Conservation (phyloP, 2,329 filamentous ascomycete genomes). For the Fusarium euwallaceae region DNA sequence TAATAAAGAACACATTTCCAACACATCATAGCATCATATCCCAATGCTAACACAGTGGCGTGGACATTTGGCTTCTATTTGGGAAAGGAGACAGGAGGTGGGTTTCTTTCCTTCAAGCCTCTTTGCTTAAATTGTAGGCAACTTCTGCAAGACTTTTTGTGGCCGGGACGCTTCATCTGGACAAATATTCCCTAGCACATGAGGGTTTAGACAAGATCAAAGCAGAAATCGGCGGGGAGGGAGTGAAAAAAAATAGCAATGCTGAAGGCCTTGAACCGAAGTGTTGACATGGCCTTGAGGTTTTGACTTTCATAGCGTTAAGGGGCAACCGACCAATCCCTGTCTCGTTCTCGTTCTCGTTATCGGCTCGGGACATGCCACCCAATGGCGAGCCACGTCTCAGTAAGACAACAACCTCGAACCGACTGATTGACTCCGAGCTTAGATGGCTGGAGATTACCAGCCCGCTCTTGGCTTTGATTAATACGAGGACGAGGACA, state of each 20-base stretch:
- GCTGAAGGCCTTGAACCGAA: neutral
- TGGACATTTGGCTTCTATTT: neutral
- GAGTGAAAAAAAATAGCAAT: neutral
- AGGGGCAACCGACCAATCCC: neutral
- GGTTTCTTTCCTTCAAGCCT: neutral
- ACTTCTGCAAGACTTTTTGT: neutral
- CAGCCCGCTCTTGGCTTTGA: neutral
- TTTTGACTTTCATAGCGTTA: neutral
- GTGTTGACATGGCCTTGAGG: neutral
- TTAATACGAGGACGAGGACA: neutral
- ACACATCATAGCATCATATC: no score
- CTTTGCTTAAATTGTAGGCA: neutral
- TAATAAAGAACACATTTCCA: no score
- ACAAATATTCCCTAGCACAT: neutral
- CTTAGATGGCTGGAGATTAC: neutral
- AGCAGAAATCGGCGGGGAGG: neutral
- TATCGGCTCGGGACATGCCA: neutral
- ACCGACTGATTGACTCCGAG: neutral
- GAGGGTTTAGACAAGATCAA: neutral
- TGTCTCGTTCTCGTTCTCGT: neutral
- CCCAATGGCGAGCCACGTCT: neutral
- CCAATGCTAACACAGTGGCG: no score
- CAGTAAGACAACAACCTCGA: neutral
- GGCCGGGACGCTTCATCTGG: neutral
- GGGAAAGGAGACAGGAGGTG: neutral